Conservation (phyloP, 441 rosid species). For the Flueggea neowawraea region DNA sequence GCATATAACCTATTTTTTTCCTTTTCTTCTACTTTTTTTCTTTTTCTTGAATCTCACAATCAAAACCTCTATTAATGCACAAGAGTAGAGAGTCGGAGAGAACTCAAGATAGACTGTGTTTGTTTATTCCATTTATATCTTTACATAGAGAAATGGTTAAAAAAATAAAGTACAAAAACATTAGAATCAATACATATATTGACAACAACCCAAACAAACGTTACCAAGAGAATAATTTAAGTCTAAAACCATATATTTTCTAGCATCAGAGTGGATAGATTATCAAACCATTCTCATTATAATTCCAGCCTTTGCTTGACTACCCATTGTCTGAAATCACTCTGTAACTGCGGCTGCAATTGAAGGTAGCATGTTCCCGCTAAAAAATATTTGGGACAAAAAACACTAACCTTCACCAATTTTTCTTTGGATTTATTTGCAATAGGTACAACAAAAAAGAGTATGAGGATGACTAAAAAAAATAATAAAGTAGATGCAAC, state of each 20-base stretch:
- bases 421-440: constrained; percentile 68
- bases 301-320: constrained; percentile 49
- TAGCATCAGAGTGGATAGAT: constrained; percentile 56
- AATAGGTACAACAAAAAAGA: constrained; percentile 8
- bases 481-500: neutral
- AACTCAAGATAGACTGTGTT: no score
- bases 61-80: no score
- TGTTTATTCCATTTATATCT: neutral
- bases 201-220: neutral
- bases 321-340: constrained; percentile 29
- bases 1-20: no score
- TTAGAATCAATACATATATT: neutral
- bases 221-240: neutral
- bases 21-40: no score
- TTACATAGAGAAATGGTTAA: neutral
- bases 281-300: constrained; percentile 92
- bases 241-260: neutral
- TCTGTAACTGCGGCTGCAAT: constrained; percentile 71
- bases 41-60: no score
- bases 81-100: no score
- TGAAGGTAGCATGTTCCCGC: neutral
- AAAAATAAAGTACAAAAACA: neutral
- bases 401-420: constrained; percentile 62
- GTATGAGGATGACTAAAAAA: constrained; percentile 12
- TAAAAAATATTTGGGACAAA: neutral